Conservation (phyloP, 805 yeast genomes). For the Allodekkera sacchari region DNA sequence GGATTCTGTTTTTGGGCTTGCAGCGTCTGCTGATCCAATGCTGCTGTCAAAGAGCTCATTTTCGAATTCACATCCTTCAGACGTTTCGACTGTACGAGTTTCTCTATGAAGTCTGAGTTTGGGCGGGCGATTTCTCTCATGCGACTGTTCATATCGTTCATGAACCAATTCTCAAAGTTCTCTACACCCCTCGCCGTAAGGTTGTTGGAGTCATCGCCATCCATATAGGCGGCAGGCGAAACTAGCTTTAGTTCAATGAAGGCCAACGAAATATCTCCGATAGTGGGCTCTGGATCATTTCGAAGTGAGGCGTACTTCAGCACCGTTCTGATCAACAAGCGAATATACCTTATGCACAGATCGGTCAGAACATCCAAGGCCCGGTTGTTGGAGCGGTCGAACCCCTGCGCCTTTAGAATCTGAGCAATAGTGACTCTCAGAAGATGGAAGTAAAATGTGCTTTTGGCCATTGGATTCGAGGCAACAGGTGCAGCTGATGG, state of each 20-base stretch:
- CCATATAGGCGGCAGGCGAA: slow-evolving; percentile 48
- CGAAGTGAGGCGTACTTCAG: slow-evolving; percentile 39
- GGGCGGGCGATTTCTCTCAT: slow-evolving; percentile 32
- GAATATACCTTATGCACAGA: slow-evolving; percentile 56
- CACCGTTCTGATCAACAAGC: slow-evolving; percentile 43
- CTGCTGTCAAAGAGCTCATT: slow-evolving; percentile 26
- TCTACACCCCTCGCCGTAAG: slow-evolving; percentile 39
- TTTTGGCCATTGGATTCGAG: slow-evolving; percentile 13
- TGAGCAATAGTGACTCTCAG: slow-evolving; percentile 33
- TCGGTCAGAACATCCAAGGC: slow-evolving; percentile 75
- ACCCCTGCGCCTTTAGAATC: slow-evolving; percentile 72
- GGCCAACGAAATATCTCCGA: slow-evolving; percentile 69
- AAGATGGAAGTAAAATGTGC: slow-evolving; percentile 23
- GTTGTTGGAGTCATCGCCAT: slow-evolving; percentile 42
- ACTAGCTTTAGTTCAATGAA: slow-evolving; percentile 55
- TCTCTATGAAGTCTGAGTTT: slow-evolving; percentile 16
- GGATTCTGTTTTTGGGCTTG: slow-evolving; percentile 19
- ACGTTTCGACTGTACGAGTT: slow-evolving; percentile 13
- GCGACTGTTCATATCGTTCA: slow-evolving; percentile 35
- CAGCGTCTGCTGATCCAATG: slow-evolving; percentile 20
- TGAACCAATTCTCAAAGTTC: slow-evolving; percentile 50
- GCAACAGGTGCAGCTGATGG: too few species aligned
- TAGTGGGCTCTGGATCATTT: slow-evolving; percentile 25
- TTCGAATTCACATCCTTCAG: slow-evolving; percentile 19
- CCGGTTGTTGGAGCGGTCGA: slow-evolving; percentile 66